Base-by-base conservation (phyloP, 768 basidiomycete species). In the Mycena rebaudengoi region DNA sequence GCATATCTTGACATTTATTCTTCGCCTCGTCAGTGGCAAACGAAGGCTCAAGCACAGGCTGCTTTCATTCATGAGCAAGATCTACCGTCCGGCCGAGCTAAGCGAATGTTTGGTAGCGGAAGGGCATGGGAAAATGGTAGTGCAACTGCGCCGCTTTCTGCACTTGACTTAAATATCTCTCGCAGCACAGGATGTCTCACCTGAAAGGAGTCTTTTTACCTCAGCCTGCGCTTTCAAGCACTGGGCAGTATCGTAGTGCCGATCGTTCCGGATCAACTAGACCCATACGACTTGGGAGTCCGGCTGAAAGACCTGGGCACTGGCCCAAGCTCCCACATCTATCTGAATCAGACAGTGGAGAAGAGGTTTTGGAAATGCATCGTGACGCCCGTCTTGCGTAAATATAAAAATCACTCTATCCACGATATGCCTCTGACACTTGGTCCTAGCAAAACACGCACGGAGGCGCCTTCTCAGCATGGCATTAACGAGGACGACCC, bases 41-140 rank as follows among this genome's bases (percentile, higher is more conserved):
- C 79, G 32, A 73, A 76, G 39, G 86, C 85, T 4, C 70, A 74
- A 32, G 73, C 74, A 4, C 96, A 98, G 73, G 75, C 82, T 13
- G 77, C 82, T 13, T 98, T 94, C 71, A 74, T 98, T 25, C 77
- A 79, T 16, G 80, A 80, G 51, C 92, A 98, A 74, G 96, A 98
- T 73, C 72, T 70, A 25, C 71, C 82, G 23, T 95, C 94, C 2
- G 84, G 84, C 25, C 83, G 96, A 66, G 87, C 86, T 13, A 76
- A 80, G 63, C 78, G 76, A 60, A 75, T 95, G 64, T 85, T 91
- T 26, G 69, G 73, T n/a, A n/a, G n/a, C n/a, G n/a, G n/a, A n/a
- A n/a, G n/a, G n/a, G n/a, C n/a, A n/a, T n/a, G n/a, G n/a, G n/a
- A n/a, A n/a, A n/a, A n/a, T n/a, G n/a, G n/a, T n/a, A n/a, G n/a